Evolutionary conservation across 108 stramenopile genomes (phyloP), one percentile per base, ranked within the genome.

Genomic region (Cyclostephanos invisitatus): DNA sequence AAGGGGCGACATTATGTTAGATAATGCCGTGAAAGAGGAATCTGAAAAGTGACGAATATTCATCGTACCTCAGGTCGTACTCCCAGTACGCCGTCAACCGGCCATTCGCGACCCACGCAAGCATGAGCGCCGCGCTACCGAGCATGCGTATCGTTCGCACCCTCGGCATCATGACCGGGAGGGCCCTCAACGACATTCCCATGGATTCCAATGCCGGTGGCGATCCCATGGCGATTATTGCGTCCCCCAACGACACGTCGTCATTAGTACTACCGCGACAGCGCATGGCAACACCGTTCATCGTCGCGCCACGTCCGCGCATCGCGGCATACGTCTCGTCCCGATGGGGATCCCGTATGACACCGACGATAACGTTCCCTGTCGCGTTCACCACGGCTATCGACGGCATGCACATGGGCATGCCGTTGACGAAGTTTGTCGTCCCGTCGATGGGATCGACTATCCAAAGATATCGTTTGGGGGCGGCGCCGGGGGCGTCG

Each of bases 81-180:
- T 83, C 84, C 83, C 85, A 91, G 80, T 91, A 89, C 29, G 86
- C 82, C 20, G 89, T 84, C 63, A 91, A 55, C 32, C 96, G 75
- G 10, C 96, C 97, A 70, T 80, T 71, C 2, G 95, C 96, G 22
- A 95, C 89, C 92, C 92, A 96, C 21, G 95, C 88, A 21, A 95
- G 67, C 87, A 91, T 92, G 32, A 98, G 55, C 14, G 97, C 96
- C 12, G 95, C 89, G 29, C 65, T 76, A 12, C 91, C 95, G 20
- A 96, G 66, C 87, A 95, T 91, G 14, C 96, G 87, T 12, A 94
- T 76, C 11, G 87, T 77, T 50, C 93, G 66, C 8, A 90, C 89
- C 48, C 81, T 68, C 6, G 86, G 85, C 85, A 91, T 87, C 7
- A 97, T 63, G 1, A 83, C 92, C 50, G 69, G 77, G 70, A 87